A percentile compares a stretch with the other conserved stretches of the same genome.
Evolutionary conservation across 2,329 filamentous ascomycete species (phyloP).

Genomic region (Pseudocercospora fuligena): DNA sequence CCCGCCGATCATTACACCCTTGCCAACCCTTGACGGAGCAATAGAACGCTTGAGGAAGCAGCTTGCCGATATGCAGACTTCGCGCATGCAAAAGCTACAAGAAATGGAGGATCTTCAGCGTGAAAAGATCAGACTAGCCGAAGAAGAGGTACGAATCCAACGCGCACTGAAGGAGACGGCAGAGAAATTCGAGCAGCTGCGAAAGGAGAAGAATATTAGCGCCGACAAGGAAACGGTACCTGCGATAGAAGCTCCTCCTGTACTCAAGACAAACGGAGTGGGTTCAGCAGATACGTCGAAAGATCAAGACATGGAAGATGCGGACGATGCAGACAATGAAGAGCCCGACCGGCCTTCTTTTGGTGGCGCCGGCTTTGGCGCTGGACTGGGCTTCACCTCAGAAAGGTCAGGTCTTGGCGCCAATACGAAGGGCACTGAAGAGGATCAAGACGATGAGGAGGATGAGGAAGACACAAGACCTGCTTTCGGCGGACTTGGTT

Average conservation of each 20-base stretch:
- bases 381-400: neutral
- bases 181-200: slow-evolving; percentile 67
- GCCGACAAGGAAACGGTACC: neutral
- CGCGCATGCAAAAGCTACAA: slow-evolving; percentile 62
- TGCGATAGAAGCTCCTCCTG: slow-evolving; percentile 23
- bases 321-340: slow-evolving; percentile 24
- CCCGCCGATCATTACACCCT: slow-evolving; percentile 69
- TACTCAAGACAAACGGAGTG: neutral
- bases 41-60: slow-evolving; percentile 67
- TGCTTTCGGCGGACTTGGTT: slow-evolving; percentile 26
- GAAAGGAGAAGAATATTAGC: slow-evolving; percentile 52
- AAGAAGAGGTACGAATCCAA: slow-evolving; percentile 80
- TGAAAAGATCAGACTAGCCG: slow-evolving; percentile 70
- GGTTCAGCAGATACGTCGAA: neutral
- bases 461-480: slow-evolving; percentile 17
- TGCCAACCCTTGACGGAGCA: slow-evolving; percentile 74
- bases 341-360: slow-evolving; percentile 13
- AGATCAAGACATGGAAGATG: slow-evolving; percentile 29
- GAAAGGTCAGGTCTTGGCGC: slow-evolving; percentile 15
- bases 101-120: slow-evolving; percentile 69
- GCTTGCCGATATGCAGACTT: slow-evolving; percentile 65
- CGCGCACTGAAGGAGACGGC: slow-evolving; percentile 79
- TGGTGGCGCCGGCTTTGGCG: slow-evolving; percentile 1
- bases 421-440: slow-evolving; percentile 6
- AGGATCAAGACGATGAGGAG: slow-evolving; percentile 30